Conservation (phyloP, 164 flowering plant species). For the Taxillus chinensis region DNA sequence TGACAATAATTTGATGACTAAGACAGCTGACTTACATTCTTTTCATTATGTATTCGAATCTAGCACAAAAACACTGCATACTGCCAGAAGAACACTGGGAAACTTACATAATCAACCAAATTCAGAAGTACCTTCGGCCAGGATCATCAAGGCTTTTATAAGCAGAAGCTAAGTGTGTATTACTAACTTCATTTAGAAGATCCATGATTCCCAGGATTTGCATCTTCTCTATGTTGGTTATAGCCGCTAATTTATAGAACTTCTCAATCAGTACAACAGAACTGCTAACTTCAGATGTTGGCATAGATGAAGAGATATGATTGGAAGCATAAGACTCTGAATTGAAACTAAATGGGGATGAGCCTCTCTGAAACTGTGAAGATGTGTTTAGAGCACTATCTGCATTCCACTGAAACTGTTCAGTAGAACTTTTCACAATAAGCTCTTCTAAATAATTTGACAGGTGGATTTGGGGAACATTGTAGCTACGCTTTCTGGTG, state of each 20-base stretch:
- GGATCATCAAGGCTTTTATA: slow-evolving; percentile 87
- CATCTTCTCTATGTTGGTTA: slow-evolving; percentile 36
- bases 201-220: slow-evolving; percentile 59
- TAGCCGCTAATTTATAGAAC: slow-evolving; percentile 18
- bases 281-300: slow-evolving; percentile 34
- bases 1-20: neutral
- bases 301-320: slow-evolving; percentile 21
- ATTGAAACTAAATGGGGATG: slow-evolving; percentile 17
- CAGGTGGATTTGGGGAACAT: slow-evolving; percentile 44
- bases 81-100: neutral
- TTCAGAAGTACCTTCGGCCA: slow-evolving; percentile 64
- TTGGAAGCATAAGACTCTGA: slow-evolving; percentile 21
- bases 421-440: slow-evolving; percentile 16
- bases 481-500: slow-evolving; percentile 12
- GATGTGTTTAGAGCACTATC: slow-evolving; percentile 12
- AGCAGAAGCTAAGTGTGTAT: slow-evolving; percentile 37
- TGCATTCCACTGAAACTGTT: slow-evolving; percentile 45
- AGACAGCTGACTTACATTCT: neutral
- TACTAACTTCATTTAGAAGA: slow-evolving; percentile 65
- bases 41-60: neutral
- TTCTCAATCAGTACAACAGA: slow-evolving; percentile 47
- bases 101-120: slow-evolving; percentile 1
- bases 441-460: slow-evolving; percentile 54
- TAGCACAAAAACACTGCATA: neutral
- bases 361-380: slow-evolving; percentile 22